Evolutionary conservation across 352 stramenopile genomes (phyloP).

Genomic region (Phytopythium aichiense): DNA sequence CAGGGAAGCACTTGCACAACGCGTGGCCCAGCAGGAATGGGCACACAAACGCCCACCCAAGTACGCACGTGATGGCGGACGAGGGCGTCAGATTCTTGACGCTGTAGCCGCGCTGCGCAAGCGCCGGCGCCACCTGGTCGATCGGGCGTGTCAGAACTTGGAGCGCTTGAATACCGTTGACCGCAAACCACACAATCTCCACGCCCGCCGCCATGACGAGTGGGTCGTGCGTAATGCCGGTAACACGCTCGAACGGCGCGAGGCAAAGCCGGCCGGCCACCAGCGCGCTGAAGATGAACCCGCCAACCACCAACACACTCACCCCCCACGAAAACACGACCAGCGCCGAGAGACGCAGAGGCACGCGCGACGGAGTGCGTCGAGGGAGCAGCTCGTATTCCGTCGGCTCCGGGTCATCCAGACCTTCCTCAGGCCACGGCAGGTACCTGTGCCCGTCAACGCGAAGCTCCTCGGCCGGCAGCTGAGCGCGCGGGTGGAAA

Average conservation of each 20-base stretch:
- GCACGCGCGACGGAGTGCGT: conserved; percentile 43
- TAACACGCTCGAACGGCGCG: conserved; percentile 62
- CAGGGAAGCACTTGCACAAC: conserved; percentile 43
- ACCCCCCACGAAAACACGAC: conserved; percentile 55
- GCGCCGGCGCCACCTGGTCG: conserved; percentile 49
- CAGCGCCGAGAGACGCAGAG: conserved; percentile 46
- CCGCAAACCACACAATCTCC: conserved; percentile 71
- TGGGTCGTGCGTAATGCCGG: conserved; percentile 68
- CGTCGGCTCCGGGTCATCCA: conserved; percentile 59
- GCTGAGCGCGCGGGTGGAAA: conserved; percentile 69
- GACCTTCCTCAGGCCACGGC: conserved; percentile 78
- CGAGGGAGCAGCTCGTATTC: conserved; percentile 73
- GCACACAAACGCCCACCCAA: conserved; percentile 70
- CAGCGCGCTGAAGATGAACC: conserved; percentile 64
- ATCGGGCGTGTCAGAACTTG: conserved; percentile 55
- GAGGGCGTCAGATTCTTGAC: conserved; percentile 57
- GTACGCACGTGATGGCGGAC: conserved; percentile 44
- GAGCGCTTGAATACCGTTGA: conserved; percentile 60
- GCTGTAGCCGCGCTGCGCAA: conserved; percentile 63
- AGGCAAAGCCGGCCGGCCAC: conserved; percentile 65
- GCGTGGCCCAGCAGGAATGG: conserved; percentile 70
- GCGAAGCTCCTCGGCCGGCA: conserved; percentile 66
- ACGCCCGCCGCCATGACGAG: conserved; percentile 70
- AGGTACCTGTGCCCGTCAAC: conserved; percentile 73
- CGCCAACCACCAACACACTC: conserved; percentile 53